These are phyloP conservation scores for Plasmodium vinckei DNA, from an alignment of 169 alveolate species.

Conservation along the genomic window DNA sequence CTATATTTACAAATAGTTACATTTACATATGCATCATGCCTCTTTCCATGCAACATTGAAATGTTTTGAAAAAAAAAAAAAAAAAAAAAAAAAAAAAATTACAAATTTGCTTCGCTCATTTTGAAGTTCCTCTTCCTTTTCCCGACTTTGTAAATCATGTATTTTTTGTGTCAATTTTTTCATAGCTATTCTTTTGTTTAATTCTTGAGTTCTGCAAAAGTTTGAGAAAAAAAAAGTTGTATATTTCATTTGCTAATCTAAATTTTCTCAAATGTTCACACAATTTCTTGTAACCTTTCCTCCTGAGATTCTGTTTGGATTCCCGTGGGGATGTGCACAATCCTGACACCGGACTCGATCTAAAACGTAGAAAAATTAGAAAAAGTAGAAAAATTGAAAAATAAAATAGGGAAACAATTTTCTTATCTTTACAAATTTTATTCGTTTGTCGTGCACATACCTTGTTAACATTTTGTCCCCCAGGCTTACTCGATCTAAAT, in stretches of 20 bases:
- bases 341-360: constrained; percentile 67
- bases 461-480: constrained; percentile 88
- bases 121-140: constrained; percentile 17
- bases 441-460: constrained; percentile 28
- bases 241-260: not conserved
- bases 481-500: constrained; percentile 86
- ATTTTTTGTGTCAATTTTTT: constrained; percentile 41
- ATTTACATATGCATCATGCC: no score
- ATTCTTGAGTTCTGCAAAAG: constrained; percentile 58
- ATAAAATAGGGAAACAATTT: no score
- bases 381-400: not conserved
- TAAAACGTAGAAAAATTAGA: constrained; percentile 1
- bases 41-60: not conserved
- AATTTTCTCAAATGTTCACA: not conserved
- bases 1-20: no score
- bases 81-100: constrained; percentile 42
- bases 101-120: constrained; percentile 41
- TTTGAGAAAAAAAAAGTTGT: not conserved
- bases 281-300: constrained; percentile 29
- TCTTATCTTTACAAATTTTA: not conserved
- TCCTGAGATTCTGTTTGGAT: constrained; percentile 55
- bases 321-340: constrained; percentile 44
- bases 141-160: constrained; percentile 4
- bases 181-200: constrained; percentile 69
- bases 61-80: constrained; percentile 5